Percentiles rank a stretch among this genome's conserved stretches.
Evolutionary conservation across 73 alveolate species (phyloP).

Genomic region (Tetrahymena thermophila): DNA sequence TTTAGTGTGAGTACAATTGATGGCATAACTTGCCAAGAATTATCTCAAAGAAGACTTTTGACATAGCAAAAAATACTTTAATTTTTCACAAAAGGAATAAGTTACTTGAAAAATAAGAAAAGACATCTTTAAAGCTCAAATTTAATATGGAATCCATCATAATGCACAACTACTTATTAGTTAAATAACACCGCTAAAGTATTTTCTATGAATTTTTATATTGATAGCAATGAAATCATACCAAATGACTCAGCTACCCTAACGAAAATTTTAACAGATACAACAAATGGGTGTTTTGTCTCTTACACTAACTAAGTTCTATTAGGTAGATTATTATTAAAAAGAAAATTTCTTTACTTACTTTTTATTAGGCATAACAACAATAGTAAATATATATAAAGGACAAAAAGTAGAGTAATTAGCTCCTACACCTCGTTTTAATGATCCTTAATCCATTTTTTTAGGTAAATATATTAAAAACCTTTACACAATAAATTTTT

Average conservation of each 20-base stretch:
- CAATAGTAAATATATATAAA: background rate
- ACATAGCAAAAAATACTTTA: background rate
- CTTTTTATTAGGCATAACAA: background rate
- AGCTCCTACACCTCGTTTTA: background rate
- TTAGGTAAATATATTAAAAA: background rate
- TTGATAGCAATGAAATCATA: background rate
- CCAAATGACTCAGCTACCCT: background rate
- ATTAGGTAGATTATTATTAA: background rate
- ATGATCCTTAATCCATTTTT: background rate
- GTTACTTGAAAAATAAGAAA: background rate
- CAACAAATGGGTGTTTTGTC: background rate
- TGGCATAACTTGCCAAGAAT: background rate
- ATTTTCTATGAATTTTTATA: background rate
- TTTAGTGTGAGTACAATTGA: background rate
- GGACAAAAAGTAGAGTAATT: background rate
- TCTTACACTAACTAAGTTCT: background rate
- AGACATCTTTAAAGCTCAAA: background rate
- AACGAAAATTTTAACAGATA: background rate
- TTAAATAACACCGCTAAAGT: background rate
- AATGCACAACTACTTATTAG: background rate
- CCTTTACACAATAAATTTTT: background rate
- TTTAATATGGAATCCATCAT: background rate
- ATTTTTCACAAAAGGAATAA: background rate
- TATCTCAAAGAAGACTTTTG: background rate
- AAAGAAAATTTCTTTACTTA: background rate